Evolutionary conservation across 495 filamentous ascomycete species (phyloP), one percentile per base, ranked within the genome.

Genomic region (Glonium stellatum): DNA sequence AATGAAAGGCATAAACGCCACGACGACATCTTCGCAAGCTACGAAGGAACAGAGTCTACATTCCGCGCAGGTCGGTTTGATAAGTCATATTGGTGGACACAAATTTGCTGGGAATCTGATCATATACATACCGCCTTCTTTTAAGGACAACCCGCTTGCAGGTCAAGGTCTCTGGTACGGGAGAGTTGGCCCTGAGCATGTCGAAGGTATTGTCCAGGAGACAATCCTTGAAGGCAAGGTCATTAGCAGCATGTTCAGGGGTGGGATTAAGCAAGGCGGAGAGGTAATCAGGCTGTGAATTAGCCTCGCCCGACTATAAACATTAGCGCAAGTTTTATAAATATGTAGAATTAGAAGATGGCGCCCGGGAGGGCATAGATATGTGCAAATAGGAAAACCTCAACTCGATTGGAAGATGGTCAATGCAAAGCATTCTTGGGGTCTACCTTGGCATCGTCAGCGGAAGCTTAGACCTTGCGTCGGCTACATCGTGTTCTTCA

Each of bases 91-190:
- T 44, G 92, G 0, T 90, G 92, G 92, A 0, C 92, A 97, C 65
- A 93, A 93, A 62, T 96, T 86, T 67, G 92, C 92, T 0, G 92
- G 92, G 3, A 97, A 97, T 75, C 84, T 96, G 13, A 90, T 97
- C 51, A 73, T 97, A 0, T 97, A 96, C 70, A 74, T 96, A 3
- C 92, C 92, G 3, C 85, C 84, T 4, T 58, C 60, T 0, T 54
- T 76, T 0, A 61, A 72, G 54, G 48, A 42, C n/a, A 78, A 83
- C 71, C 78, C 83, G 19, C 72, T 95, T 59, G 87, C 84, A 1
- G 92, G 92, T 0, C 84, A 82, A 67, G 92, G 92, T 0, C 85
- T 97, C 35, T 97, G 92, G 92, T 97, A 97, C 75, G 92, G 91
- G 0, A 76, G 92, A 48, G 85, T 97, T 22, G 87, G 89, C 68